Percentiles rank a stretch among this genome's conserved stretches.
These are phyloP conservation scores for Cladochytrium replicatum DNA, from an alignment of 192 early-diverging fungal species.

Conservation along the genomic window DNA sequence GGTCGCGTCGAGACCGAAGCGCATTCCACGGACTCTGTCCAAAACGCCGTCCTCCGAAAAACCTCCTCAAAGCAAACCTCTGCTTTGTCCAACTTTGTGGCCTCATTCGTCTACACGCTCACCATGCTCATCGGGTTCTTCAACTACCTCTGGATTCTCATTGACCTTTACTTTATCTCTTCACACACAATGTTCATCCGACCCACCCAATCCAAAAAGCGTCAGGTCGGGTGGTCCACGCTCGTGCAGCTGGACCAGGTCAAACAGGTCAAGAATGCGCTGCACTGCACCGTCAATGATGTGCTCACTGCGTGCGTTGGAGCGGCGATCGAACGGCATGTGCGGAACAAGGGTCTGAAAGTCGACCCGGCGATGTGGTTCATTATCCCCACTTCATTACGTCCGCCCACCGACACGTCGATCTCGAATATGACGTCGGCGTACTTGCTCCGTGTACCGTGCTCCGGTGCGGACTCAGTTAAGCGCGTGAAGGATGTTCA, in stretches of 20 bases:
- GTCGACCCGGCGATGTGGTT: conserved; percentile 16
- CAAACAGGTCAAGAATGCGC: conserved; percentile 20
- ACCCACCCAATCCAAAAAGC: not conserved
- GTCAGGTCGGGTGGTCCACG: conserved; percentile 20
- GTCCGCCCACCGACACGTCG: conserved; percentile 8
- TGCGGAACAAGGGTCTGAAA: conserved; percentile 6
- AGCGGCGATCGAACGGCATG: conserved; percentile 9
- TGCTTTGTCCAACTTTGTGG: not conserved
- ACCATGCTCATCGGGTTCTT: conserved; percentile 1
- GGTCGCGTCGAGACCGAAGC: not conserved
- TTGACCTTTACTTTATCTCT: not conserved
- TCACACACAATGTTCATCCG: conserved; percentile 7
- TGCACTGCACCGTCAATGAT: conserved; percentile 21
- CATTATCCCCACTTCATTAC: conserved; percentile 24
- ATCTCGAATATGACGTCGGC: conserved; percentile 12
- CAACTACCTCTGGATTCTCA: not conserved
- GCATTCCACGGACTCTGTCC: not conserved
- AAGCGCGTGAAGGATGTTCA: conserved; percentile 6
- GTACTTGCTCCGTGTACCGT: conserved; percentile 16
- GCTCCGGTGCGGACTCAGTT: not conserved
- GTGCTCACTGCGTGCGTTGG: conserved; percentile 15
- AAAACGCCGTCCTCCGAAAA: not conserved
- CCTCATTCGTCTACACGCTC: conserved; percentile 2
- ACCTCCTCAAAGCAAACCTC: conserved; percentile 1
- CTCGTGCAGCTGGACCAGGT: conserved; percentile 7